Percentiles rank a stretch among this genome's conserved stretches.
Evolutionary conservation across 495 filamentous ascomycete genomes (phyloP).

Genomic region (Trichoderma erinaceum): DNA sequence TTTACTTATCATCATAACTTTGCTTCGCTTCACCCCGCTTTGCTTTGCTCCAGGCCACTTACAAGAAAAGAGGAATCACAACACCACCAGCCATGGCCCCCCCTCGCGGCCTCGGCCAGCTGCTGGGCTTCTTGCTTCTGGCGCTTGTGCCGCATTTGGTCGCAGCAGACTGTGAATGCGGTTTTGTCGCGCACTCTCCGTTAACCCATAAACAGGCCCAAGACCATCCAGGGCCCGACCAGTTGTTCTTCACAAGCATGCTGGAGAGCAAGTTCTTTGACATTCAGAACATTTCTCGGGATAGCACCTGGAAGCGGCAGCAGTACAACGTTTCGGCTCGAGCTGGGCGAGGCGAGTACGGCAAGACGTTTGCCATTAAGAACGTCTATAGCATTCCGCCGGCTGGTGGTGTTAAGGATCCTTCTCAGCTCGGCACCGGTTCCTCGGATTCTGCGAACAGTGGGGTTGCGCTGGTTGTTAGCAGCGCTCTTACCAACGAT

Average conservation of each 20-base stretch:
- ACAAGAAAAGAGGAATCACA: neutral
- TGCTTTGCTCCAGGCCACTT: neutral
- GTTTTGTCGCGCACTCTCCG: constrained; percentile 44
- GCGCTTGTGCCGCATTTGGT: constrained; percentile 1
- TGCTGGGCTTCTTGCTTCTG: constrained; percentile 22
- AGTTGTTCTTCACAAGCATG: constrained; percentile 56
- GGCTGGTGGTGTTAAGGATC: constrained; percentile 28
- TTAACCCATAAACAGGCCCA: neutral
- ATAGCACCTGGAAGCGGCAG: constrained; percentile 58
- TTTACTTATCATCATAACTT: neutral
- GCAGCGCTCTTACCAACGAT: constrained; percentile 37
- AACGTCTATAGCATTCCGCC: constrained; percentile 52
- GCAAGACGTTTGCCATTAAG: constrained; percentile 48
- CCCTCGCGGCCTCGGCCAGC: neutral
- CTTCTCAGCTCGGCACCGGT: constrained; percentile 18
- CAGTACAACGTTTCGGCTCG: constrained; percentile 52
- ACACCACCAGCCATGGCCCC: neutral
- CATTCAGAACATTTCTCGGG: constrained; percentile 36
- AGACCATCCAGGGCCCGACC: constrained; percentile 26
- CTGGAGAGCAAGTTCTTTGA: constrained; percentile 64
- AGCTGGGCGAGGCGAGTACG: constrained; percentile 54
- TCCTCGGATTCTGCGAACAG: constrained; percentile 37
- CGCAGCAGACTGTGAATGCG: constrained; percentile 61
- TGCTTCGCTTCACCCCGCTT: neutral
- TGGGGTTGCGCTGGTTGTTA: constrained; percentile 56